phyloP scores from a whole-genome alignment of 1,139 yeast species.

The Lodderomyces beijingensis region DNA sequence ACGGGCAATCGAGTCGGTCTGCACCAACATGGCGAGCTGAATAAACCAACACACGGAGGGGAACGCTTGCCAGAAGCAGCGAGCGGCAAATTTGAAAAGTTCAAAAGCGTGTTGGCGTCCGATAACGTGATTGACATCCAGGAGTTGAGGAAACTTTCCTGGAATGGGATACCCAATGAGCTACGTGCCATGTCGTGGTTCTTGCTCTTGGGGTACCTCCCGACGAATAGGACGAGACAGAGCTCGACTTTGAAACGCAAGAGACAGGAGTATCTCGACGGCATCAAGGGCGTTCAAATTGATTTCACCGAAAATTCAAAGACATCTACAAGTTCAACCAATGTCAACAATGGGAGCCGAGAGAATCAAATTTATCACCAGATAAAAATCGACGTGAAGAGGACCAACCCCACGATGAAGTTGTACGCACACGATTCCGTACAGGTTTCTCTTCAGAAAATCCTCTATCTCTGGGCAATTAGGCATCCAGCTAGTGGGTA shows the following conservation, averaged over 20 bases:
- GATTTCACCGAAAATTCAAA: slow-evolving; percentile 43
- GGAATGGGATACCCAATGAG: slow-evolving; percentile 91
- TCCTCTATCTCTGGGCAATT: slow-evolving; percentile 90
- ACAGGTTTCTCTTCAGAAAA: slow-evolving; percentile 73
- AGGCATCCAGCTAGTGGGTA: slow-evolving; percentile 98
- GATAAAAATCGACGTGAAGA: slow-evolving; percentile 88
- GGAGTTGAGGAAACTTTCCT: slow-evolving; percentile 72
- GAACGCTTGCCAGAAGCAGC: background rate
- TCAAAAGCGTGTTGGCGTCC: slow-evolving; percentile 58
- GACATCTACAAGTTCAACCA: slow-evolving; percentile 9
- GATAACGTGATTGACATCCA: slow-evolving; percentile 50
- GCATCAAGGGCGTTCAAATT: slow-evolving; percentile 38
- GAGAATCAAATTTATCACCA: slow-evolving; percentile 93
- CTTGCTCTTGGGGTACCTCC: slow-evolving; percentile 80
- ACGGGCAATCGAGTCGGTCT: slow-evolving; percentile 1
- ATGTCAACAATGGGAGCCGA: slow-evolving; percentile 21
- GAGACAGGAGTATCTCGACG: slow-evolving; percentile 81
- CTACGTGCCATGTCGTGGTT: slow-evolving; percentile 89
- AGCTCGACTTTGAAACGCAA: slow-evolving; percentile 67
- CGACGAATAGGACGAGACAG: slow-evolving; percentile 78
- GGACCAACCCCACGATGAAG: slow-evolving; percentile 84
- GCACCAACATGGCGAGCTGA: slow-evolving; percentile 39
- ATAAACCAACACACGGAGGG: slow-evolving; percentile 39
- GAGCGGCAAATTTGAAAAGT: slow-evolving; percentile 51
- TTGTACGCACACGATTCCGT: slow-evolving; percentile 67